A percentile compares a stretch with the other conserved stretches of the same genome.
phyloP scores from a whole-genome alignment of 805 yeast species.

The Monosporozyma servazzii region DNA sequence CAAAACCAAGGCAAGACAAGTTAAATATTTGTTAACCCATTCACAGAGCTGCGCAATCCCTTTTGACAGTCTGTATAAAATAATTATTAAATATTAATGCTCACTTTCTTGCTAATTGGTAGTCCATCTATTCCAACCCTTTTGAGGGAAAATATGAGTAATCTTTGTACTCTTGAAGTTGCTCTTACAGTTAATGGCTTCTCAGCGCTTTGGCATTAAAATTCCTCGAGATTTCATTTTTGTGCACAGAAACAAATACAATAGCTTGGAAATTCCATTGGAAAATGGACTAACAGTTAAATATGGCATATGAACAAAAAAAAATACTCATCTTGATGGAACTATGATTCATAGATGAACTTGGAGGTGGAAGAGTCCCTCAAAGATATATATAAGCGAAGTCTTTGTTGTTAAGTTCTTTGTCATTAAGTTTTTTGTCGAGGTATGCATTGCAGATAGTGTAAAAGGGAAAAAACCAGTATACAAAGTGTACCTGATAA shows the following conservation, averaged over 20 bases:
- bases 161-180: no score
- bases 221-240: background rate
- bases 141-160: background rate
- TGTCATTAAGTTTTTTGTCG: background rate
- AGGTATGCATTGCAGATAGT: no score
- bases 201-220: background rate
- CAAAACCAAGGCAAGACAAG: background rate
- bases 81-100: no score
- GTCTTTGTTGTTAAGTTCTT: background rate
- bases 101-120: no score
- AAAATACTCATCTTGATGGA: background rate
- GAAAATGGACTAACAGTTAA: background rate
- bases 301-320: background rate
- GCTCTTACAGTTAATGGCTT: no score
- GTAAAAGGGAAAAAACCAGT: background rate
- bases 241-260: background rate
- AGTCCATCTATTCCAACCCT: background rate
- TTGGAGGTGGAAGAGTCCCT: background rate
- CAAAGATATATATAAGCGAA: background rate
- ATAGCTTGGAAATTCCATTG: background rate
- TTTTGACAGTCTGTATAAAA: no score
- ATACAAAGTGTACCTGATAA: background rate
- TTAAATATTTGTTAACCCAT: no score
- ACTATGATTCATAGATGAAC: background rate
- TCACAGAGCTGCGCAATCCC: no score